Percentiles rank a stretch among this genome's conserved stretches.
These are phyloP conservation scores for Tricholoma matsutake DNA, from an alignment of 768 basidiomycete genomes.

Conservation along the genomic window DNA sequence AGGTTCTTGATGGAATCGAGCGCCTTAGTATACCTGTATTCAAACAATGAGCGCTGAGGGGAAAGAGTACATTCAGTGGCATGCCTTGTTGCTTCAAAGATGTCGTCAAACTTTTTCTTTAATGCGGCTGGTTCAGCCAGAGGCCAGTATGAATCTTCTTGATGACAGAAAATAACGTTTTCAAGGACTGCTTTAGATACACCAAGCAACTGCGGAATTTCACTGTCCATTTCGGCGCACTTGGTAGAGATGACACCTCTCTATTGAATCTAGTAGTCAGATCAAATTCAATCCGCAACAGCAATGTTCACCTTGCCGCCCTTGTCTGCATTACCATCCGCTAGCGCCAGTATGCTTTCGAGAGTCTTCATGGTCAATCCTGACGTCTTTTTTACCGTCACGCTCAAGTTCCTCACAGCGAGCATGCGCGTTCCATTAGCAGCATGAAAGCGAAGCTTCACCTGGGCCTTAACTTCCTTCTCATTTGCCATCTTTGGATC, in stretches of 20 bases:
- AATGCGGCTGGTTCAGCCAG: constrained; percentile 84
- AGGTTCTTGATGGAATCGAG: constrained; percentile 87
- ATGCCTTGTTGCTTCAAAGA: constrained; percentile 96
- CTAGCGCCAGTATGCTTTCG: constrained; percentile 82
- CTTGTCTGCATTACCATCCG: constrained; percentile 61
- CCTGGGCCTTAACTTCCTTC: constrained; percentile 98
- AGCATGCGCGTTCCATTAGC: constrained; percentile 90
- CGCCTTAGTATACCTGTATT: constrained; percentile 88
- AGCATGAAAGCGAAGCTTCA: constrained; percentile 89
- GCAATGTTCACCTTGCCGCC: constrained; percentile 66
- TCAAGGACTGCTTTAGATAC: constrained; percentile 98
- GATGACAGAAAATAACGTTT: constrained; percentile 99
- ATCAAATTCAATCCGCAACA: background rate
- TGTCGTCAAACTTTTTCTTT: constrained; percentile 99
- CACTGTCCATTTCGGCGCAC: constrained; percentile 93
- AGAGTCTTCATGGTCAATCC: constrained; percentile 96
- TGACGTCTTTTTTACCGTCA: constrained; percentile 86
- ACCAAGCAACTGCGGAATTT: constrained; percentile 90
- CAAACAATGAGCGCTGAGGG: constrained; percentile 1
- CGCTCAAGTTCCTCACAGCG: constrained; percentile 85
- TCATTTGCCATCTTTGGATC: constrained; percentile 99
- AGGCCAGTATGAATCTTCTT: constrained; percentile 99
- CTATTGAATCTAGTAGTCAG: constrained; percentile 35
- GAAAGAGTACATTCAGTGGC: constrained; percentile 10
- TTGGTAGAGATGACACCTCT: constrained; percentile 92